Evolutionary conservation across 345 rosid species (phyloP).

Genomic region (Hibiscus tridactylites): DNA sequence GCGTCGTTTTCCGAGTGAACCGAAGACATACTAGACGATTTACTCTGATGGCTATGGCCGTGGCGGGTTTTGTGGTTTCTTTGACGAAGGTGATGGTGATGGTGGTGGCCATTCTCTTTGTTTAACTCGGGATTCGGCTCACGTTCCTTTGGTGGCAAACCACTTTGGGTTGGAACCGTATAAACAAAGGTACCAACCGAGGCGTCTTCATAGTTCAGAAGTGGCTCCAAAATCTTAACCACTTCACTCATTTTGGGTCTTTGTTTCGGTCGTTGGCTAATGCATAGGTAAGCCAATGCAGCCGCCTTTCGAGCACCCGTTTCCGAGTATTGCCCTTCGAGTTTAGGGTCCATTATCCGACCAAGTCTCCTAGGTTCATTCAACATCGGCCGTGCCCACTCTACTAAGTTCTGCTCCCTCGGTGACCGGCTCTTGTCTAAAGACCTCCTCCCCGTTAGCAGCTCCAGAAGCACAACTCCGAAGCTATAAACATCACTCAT

Average conservation of each 20-base stretch:
- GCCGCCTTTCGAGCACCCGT: constrained; percentile 72
- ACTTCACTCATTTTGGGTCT: constrained; percentile 63
- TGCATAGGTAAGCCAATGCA: constrained; percentile 67
- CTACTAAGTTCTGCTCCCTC: constrained; percentile 54
- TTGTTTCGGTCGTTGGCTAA: constrained; percentile 68
- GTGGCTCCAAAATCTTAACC: constrained; percentile 51
- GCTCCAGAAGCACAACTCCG: constrained; percentile 60
- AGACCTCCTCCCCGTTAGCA: constrained; percentile 51
- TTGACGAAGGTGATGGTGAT: background rate
- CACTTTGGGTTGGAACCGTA: constrained; percentile 40
- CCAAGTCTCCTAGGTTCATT: constrained; percentile 50
- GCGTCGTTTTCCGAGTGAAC: constrained; percentile 18
- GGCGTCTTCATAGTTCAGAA: constrained; percentile 46
- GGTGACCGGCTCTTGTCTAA: constrained; percentile 51
- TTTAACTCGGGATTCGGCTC: constrained; percentile 24
- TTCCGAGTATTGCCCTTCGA: constrained; percentile 87
- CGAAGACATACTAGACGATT: constrained; percentile 25
- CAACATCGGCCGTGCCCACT: constrained; percentile 69
- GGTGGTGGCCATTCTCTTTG: constrained; percentile 31
- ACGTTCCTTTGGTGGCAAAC: constrained; percentile 16
- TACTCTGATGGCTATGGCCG: constrained; percentile 18
- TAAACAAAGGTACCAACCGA: constrained; percentile 56
- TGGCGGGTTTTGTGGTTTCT: background rate
- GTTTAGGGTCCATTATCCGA: constrained; percentile 78
- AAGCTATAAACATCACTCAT: constrained; percentile 68